phyloP scores from a whole-genome alignment of 2,329 filamentous ascomycete genomes.

The Colletotrichum aenigma region DNA sequence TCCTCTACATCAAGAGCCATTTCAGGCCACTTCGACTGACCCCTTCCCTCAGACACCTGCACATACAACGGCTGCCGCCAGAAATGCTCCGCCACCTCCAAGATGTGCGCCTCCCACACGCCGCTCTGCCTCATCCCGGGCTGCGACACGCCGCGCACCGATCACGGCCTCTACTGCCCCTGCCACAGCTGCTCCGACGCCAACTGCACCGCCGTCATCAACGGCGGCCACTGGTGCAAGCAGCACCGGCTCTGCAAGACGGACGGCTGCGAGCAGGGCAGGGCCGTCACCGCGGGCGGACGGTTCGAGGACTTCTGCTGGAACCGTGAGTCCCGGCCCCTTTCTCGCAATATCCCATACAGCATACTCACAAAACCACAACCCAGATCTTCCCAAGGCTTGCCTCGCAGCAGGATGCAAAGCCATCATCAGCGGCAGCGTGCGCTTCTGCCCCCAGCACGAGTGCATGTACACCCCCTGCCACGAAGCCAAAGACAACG shows the following conservation, averaged over 20 bases:
- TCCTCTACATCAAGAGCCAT: background rate
- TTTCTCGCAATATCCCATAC: rapidly evolving
- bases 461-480: slow-evolving; percentile 12
- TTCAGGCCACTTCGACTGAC: background rate
- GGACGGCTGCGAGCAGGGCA: background rate
- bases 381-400: background rate
- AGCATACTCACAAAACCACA: background rate
- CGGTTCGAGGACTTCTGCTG: slow-evolving; percentile 2
- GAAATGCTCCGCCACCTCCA: slow-evolving; percentile 1
- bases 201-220: slow-evolving; percentile 19
- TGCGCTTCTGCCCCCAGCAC: slow-evolving; percentile 8
- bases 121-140: slow-evolving; percentile 16
- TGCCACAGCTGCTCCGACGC: slow-evolving; percentile 17
- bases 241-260: slow-evolving; percentile 22
- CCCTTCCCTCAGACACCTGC: slow-evolving; percentile 15
- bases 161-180: slow-evolving; percentile 15
- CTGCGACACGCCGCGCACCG: slow-evolving; percentile 12
- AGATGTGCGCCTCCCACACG: slow-evolving; percentile 20
- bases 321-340: background rate
- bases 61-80: slow-evolving; percentile 12
- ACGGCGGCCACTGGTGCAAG: slow-evolving; percentile 21
- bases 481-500: slow-evolving; percentile 2
- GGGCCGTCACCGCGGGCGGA: background rate
- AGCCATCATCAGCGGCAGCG: background rate
- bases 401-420: background rate